These are phyloP conservation scores for Saccharomycopsis lassenensis DNA, from an alignment of 805 yeast species.

Conservation along the genomic window DNA sequence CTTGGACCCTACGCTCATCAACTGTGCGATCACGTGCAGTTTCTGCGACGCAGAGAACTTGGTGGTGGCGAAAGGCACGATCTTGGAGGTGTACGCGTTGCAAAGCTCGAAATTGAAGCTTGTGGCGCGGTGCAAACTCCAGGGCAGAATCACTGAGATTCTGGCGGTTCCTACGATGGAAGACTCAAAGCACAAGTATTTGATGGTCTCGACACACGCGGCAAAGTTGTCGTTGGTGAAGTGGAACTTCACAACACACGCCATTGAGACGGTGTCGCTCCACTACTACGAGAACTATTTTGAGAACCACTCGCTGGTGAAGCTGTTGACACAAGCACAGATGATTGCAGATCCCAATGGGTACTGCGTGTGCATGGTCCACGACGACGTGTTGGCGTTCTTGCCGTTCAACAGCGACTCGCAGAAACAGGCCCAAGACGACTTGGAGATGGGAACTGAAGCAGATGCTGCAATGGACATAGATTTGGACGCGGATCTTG, in stretches of 20 bases:
- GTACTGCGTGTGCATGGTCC: conserved; percentile 45
- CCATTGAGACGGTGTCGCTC: conserved; percentile 62
- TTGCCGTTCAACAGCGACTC: conserved; percentile 47
- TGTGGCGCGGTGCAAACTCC: conserved; percentile 36
- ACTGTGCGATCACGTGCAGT: conserved; percentile 33
- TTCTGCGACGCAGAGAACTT: conserved; percentile 32
- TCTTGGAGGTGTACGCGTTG: conserved; percentile 41
- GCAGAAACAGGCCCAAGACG: conserved; percentile 52
- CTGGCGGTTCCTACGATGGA: conserved; percentile 10
- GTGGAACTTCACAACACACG: conserved; percentile 49
- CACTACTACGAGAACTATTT: conserved; percentile 78
- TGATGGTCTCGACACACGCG: conserved; percentile 54
- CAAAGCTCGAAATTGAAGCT: conserved; percentile 24
- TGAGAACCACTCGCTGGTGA: conserved; percentile 30
- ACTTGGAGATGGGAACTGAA: conserved; percentile 25
- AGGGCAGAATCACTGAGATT: conserved; percentile 36
- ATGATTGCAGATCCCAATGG: conserved; percentile 54
- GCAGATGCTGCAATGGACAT: conserved; percentile 13
- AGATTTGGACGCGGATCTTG: conserved; percentile 4
- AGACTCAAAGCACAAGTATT: conserved; percentile 31
- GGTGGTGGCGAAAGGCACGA: conserved; percentile 39
- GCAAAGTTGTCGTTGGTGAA: conserved; percentile 71
- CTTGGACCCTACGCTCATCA: conserved; percentile 43
- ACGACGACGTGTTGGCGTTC: conserved; percentile 59
- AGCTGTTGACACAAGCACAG: conserved; percentile 28